Evolutionary conservation across 139 green algal genomes (phyloP).

Genomic region (Picochlorum costavermella): DNA sequence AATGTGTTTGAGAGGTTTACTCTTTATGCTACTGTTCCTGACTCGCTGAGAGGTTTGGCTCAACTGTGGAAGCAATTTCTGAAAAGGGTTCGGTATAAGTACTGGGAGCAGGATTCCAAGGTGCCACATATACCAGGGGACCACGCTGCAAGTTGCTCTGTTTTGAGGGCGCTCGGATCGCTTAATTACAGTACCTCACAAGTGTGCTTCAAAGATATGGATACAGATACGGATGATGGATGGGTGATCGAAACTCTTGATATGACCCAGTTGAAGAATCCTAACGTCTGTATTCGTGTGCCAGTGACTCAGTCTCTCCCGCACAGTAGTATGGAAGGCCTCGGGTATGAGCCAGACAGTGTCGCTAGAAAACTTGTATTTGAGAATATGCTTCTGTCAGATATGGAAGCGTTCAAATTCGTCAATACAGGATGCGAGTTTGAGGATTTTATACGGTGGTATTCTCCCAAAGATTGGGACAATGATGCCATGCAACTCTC

Average conservation of each 20-base stretch:
- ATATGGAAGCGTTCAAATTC: slow-evolving; percentile 92
- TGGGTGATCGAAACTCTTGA: too few relatives aligned
- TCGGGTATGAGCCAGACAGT: background rate
- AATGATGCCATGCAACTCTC: slow-evolving; percentile 20
- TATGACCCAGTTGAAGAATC: too few relatives aligned
- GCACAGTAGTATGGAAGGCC: background rate
- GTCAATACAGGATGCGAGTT: slow-evolving; percentile 72
- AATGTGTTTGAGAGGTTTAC: slow-evolving; percentile 33
- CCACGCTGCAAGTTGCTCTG: slow-evolving; percentile 31
- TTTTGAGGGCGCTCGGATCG: too few relatives aligned
- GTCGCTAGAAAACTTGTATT: slow-evolving; percentile 50
- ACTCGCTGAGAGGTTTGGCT: slow-evolving; percentile 56
- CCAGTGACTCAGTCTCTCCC: background rate
- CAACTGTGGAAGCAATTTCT: slow-evolving; percentile 57
- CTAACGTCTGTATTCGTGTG: background rate
- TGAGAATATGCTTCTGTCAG: slow-evolving; percentile 38
- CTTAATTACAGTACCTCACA: slow-evolving; percentile 44
- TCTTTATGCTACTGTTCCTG: slow-evolving; percentile 56
- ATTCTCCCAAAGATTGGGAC: slow-evolving; percentile 60
- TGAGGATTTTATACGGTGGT: slow-evolving; percentile 79
- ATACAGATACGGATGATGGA: background rate
- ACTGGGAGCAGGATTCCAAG: slow-evolving; percentile 45
- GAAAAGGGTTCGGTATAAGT: slow-evolving; percentile 43
- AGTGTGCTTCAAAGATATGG: slow-evolving; percentile 78
- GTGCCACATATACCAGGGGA: slow-evolving; percentile 50